These are phyloP conservation scores for Gymnopilus dilepis DNA, from an alignment of 768 basidiomycete species.

Conservation along the genomic window DNA sequence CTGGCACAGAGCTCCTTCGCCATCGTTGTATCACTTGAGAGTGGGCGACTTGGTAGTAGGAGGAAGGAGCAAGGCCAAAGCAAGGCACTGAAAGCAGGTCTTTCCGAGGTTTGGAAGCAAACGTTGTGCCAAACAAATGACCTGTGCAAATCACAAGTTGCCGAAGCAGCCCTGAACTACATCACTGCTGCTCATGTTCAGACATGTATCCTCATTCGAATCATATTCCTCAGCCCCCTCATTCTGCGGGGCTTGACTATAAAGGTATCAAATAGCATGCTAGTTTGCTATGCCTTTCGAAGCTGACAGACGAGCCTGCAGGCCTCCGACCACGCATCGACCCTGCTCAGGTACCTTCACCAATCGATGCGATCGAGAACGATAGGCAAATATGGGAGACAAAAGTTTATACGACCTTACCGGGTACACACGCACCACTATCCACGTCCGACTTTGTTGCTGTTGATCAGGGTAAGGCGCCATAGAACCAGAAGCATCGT, in stretches of 20 bases:
- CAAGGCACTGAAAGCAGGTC: too few relatives aligned
- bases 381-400: slow-evolving; percentile 84
- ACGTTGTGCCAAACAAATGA: slow-evolving; percentile 15
- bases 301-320: slow-evolving; percentile 33
- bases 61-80: too few relatives aligned
- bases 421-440: slow-evolving; percentile 71
- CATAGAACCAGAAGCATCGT: too few relatives aligned
- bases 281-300: too few relatives aligned
- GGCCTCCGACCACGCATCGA: slow-evolving; percentile 86
- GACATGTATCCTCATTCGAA: slow-evolving; percentile 51
- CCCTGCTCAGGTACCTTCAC: slow-evolving; percentile 89
- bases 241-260: slow-evolving; percentile 62
- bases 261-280: slow-evolving; percentile 49
- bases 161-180: too few relatives aligned
- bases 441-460: slow-evolving; percentile 87
- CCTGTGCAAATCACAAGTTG: slow-evolving; percentile 1
- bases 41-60: too few relatives aligned
- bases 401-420: slow-evolving; percentile 64
- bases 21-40: too few relatives aligned
- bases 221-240: slow-evolving; percentile 73
- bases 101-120: slow-evolving; percentile 21
- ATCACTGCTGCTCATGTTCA: background rate
- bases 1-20: too few relatives aligned
- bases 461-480: slow-evolving; percentile 89
- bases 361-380: slow-evolving; percentile 75